Conservation (phyloP, 176 grass and related monocot genomes). For the Zoysia japonica region DNA sequence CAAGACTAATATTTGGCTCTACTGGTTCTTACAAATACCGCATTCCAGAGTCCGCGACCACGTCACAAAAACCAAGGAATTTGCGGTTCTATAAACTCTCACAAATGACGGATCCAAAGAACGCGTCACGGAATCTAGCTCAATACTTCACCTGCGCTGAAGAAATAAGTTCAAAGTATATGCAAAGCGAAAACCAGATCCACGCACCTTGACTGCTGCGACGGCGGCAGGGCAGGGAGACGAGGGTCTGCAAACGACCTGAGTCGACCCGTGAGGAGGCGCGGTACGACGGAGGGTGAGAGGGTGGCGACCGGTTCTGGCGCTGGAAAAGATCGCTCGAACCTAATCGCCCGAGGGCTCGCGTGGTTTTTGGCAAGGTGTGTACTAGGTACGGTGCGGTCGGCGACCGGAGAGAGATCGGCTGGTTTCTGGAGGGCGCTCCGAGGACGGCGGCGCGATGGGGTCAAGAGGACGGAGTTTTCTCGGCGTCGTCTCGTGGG, state of each 20-base stretch:
- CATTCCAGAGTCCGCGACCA: neutral
- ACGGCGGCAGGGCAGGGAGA: neutral
- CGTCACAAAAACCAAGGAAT: neutral
- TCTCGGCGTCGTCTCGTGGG: too few species aligned
- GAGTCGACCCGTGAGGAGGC: too few species aligned
- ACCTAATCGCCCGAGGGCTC: neutral
- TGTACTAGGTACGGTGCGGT: neutral
- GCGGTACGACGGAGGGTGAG: neutral
- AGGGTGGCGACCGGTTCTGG: neutral
- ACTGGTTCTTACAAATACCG: neutral
- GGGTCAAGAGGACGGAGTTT: neutral
- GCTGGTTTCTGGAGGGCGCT: neutral
- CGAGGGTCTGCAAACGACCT: neutral
- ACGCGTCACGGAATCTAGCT: neutral
- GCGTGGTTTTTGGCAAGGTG: neutral
- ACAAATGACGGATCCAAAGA: neutral
- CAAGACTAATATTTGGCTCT: neutral
- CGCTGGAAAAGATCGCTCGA: neutral
- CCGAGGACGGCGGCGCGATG: neutral
- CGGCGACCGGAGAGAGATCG: neutral
- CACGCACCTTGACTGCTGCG: neutral
- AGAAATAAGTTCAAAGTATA: neutral
- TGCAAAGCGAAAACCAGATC: neutral
- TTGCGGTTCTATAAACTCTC: neutral
- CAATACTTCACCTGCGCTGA: neutral